These are phyloP conservation scores for Tolypocladium ophioglossoides DNA, from an alignment of 2,329 filamentous ascomycete genomes.

Conservation along the genomic window DNA sequence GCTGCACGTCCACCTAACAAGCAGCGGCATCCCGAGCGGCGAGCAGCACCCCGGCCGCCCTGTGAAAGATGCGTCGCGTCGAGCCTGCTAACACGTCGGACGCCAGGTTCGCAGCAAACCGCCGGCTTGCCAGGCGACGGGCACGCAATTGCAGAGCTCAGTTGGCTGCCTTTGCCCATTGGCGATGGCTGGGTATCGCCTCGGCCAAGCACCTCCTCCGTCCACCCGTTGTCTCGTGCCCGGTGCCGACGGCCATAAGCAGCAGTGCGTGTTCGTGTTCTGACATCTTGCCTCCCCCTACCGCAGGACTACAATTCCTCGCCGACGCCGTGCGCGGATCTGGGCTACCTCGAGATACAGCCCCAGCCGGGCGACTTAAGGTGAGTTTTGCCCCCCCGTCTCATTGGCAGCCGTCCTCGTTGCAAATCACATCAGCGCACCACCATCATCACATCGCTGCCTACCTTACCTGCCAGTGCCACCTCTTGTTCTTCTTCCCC, in stretches of 20 bases:
- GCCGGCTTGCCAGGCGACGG: neutral
- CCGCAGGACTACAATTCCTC: slow-evolving; percentile 46
- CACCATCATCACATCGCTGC: slow-evolving; percentile 1
- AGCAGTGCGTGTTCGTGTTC: slow-evolving; percentile 2
- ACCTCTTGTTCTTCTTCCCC: neutral
- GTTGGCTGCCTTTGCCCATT: neutral
- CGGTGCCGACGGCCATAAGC: slow-evolving; percentile 3
- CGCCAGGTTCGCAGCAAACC: slow-evolving; percentile 1
- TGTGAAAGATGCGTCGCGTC: slow-evolving; percentile 1
- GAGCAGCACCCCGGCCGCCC: slow-evolving; percentile 3
- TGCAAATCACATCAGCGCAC: slow-evolving; percentile 3
- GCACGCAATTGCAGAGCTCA: neutral
- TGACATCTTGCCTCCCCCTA: slow-evolving; percentile 14
- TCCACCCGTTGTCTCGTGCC: neutral
- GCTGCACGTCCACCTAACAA: slow-evolving; percentile 9
- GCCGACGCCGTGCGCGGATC: slow-evolving; percentile 31
- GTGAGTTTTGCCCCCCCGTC: slow-evolving; percentile 32
- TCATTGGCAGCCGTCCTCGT: slow-evolving; percentile 10
- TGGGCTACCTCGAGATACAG: slow-evolving; percentile 44
- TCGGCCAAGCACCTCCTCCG: neutral
- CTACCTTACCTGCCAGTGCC: neutral
- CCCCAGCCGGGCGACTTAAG: slow-evolving; percentile 41
- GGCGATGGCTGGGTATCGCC: neutral
- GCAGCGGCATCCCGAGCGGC: slow-evolving; percentile 7
- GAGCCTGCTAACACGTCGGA: slow-evolving; percentile 3